These are phyloP conservation scores for Penicillium sp. DNA, from an alignment of 2,329 filamentous ascomycete genomes.

Conservation along the genomic window DNA sequence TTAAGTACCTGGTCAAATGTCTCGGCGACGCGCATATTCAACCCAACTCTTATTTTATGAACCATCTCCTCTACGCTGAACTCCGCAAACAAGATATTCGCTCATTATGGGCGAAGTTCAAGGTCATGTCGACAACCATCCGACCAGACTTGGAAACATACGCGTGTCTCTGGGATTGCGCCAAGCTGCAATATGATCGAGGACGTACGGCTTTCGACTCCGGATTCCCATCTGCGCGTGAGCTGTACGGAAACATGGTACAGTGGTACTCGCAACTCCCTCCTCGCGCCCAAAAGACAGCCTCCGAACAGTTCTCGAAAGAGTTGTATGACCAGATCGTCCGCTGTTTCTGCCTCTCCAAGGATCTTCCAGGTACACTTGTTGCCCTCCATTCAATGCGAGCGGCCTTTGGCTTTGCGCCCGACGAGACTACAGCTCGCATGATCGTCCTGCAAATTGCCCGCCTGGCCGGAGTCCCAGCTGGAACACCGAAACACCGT, in stretches of 20 bases:
- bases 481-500: conserved; percentile 34
- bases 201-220: conserved; percentile 47
- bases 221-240: conserved; percentile 45
- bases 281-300: conserved; percentile 25
- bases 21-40: conserved; percentile 63
- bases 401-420: conserved; percentile 44
- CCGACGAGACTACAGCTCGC: conserved; percentile 47
- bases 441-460: conserved; percentile 51
- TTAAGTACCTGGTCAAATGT: conserved; percentile 61
- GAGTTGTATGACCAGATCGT: conserved; percentile 54
- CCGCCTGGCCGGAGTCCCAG: conserved; percentile 40
- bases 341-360: conserved; percentile 50
- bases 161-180: conserved; percentile 62
- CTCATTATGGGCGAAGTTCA: conserved; percentile 57
- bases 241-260: conserved; percentile 51
- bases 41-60: conserved; percentile 73
- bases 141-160: conserved; percentile 68
- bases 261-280: conserved; percentile 42
- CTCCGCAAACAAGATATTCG: conserved; percentile 58
- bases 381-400: conserved; percentile 50
- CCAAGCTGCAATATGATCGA: conserved; percentile 49
- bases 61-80: conserved; percentile 69
- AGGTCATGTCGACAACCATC: conserved; percentile 53
- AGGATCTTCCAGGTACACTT: conserved; percentile 50
- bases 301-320: conserved; percentile 43